Evolutionary conservation across 2,329 filamentous ascomycete species (phyloP).

Genomic region (Monilinia aucupariae): DNA sequence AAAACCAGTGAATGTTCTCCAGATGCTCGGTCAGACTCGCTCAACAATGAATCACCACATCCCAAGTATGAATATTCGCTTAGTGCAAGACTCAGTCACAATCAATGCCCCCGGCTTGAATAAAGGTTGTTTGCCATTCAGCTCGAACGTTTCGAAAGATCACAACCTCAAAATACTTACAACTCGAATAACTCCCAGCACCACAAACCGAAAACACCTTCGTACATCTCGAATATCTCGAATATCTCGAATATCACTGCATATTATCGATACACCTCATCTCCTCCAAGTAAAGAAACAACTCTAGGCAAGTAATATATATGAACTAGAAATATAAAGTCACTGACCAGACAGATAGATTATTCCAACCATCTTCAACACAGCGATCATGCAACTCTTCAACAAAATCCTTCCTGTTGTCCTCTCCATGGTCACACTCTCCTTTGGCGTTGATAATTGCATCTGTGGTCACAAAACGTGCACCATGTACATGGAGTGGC

Average conservation of each 20-base stretch:
- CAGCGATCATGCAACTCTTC: not conserved
- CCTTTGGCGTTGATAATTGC: not conserved
- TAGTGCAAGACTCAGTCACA: no score
- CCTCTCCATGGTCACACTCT: not conserved
- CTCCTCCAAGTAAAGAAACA: not conserved
- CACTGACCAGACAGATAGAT: not conserved
- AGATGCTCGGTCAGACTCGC: no score
- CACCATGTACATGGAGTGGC: not conserved
- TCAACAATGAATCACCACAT: no score
- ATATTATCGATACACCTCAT: not conserved
- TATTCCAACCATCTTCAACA: no score
- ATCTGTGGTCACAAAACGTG: not conserved
- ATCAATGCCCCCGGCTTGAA: not conserved
- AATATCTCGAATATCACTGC: not conserved
- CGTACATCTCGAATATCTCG: not conserved
- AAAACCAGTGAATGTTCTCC: no score
- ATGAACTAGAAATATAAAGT: not conserved
- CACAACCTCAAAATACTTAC: not conserved
- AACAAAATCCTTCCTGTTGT: not conserved
- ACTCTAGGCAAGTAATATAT: not conserved
- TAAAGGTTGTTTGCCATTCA: not conserved
- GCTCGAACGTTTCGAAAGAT: not conserved
- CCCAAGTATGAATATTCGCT: no score
- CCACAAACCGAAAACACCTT: not conserved
- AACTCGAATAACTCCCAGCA: not conserved